phyloP scores from a whole-genome alignment of 176 grass and related monocot species.

The Triticum urartu region DNA sequence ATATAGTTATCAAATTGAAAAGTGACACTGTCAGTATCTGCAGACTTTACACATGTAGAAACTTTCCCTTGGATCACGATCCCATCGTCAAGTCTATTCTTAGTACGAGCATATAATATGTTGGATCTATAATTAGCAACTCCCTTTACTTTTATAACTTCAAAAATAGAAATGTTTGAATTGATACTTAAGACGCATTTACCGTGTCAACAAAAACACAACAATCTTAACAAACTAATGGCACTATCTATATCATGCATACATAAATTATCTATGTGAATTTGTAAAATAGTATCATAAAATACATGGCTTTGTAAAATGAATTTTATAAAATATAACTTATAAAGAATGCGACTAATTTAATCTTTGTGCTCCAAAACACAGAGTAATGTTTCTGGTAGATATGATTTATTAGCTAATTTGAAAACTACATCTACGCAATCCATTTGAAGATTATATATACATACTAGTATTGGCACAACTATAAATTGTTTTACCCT shows the following conservation, averaged over 20 bases:
- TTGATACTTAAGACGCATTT: background rate
- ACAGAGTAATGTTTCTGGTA: background rate
- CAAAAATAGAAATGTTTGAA: background rate
- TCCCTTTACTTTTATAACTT: background rate
- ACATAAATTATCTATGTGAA: background rate
- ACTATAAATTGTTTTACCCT: background rate
- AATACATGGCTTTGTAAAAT: background rate
- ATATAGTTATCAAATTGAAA: background rate
- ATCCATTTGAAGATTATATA: background rate
- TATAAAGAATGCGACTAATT: no score
- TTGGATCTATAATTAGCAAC: background rate
- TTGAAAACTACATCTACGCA: background rate
- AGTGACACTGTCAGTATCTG: background rate
- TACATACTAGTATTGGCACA: background rate
- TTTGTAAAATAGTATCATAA: background rate
- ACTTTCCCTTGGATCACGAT: background rate
- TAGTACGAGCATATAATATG: background rate
- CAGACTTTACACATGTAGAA: background rate
- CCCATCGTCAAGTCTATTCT: background rate
- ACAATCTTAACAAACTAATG: background rate
- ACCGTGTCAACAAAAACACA: background rate
- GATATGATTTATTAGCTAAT: background rate
- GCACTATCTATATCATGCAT: background rate
- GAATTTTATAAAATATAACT: background rate
- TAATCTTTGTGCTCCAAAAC: background rate